Base-by-base conservation (phyloP, 768 basidiomycete genomes). In the Trametes gibbosa region DNA sequence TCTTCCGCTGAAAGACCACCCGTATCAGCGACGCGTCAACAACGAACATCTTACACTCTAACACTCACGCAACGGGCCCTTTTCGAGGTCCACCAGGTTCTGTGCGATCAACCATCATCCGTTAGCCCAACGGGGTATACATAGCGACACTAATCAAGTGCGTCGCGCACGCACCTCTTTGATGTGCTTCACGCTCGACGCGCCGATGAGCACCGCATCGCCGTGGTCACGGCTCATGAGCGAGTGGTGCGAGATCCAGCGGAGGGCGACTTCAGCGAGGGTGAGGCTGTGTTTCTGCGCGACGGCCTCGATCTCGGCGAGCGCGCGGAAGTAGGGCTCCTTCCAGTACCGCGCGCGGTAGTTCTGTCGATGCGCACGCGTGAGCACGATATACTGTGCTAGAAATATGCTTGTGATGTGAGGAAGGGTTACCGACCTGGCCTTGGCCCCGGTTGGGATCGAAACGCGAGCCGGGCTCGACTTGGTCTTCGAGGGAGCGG, bases 121-220 rank as follows among this genome's bases (percentile, higher is more conserved):
- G n/a, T n/a, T n/a, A n/a, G n/a, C n/a, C n/a, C n/a, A n/a, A n/a
- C n/a, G n/a, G n/a, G n/a, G n/a, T n/a, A n/a, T n/a, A n/a, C n/a
- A n/a, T n/a, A n/a, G n/a, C n/a, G n/a, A n/a, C n/a, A n/a, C n/a
- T n/a, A n/a, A n/a, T n/a, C n/a, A n/a, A n/a, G n/a, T n/a, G n/a
- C n/a, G n/a, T n/a, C n/a, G n/a, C n/a, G n/a, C n/a, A n/a, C n/a
- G n/a, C n/a, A n/a, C n/a, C n/a, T n/a, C n/a, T n/a, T 85, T 77
- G 47, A 85, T 80, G 64, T 88, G 86, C 29, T 74, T 73, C 62
- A 81, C 49, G 58, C 77, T 83, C 4, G 80, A 82, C 25, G 85
- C 85, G n/a, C 85, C 85, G 63, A 89, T 85, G 55, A 87, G 71
- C 56, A 86, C 72, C 23, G 79, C 69, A 63, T 83, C 81, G 12